These are phyloP conservation scores for Malassezia japonica DNA, from an alignment of 1,284 basidiomycete genomes.

Conservation along the genomic window DNA sequence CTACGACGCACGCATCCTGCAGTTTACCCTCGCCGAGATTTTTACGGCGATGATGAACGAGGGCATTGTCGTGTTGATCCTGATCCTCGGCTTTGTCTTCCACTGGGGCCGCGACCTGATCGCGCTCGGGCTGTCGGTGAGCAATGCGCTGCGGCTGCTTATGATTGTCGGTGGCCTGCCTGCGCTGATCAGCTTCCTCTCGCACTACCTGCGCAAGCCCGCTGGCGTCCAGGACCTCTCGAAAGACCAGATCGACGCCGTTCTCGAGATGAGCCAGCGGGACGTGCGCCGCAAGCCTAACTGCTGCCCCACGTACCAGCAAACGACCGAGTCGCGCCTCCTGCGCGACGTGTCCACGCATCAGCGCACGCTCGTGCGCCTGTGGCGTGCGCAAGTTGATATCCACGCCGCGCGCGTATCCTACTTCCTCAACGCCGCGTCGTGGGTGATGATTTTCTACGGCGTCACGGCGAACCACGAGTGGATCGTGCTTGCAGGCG, in stretches of 20 bases:
- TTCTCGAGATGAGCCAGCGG: neutral
- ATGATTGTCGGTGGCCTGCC: constrained; percentile 2
- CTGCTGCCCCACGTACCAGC: neutral
- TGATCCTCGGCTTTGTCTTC: constrained; percentile 12
- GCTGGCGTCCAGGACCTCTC: neutral
- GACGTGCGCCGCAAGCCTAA: neutral
- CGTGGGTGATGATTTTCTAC: constrained; percentile 7
- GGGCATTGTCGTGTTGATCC: constrained; percentile 13
- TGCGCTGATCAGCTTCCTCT: neutral
- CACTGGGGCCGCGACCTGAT: constrained; percentile 8
- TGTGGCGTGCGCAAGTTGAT: constrained; percentile 17
- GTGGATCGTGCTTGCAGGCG: constrained; percentile 6
- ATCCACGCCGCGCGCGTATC: constrained; percentile 1
- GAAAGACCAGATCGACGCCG: constrained; percentile 2
- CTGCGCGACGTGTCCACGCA: neutral
- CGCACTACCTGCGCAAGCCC: neutral
- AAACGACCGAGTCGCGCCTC: neutral
- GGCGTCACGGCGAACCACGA: neutral
- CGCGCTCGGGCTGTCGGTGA: constrained; percentile 4
- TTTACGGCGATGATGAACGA: constrained; percentile 8
- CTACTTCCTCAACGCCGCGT: constrained; percentile 1
- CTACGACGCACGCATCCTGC: constrained; percentile 12
- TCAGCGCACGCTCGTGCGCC: constrained; percentile 4
- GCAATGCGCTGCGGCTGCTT: constrained; percentile 4
- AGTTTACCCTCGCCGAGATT: constrained; percentile 7